phyloP scores from a whole-genome alignment of 2,329 filamentous ascomycete species.

The Acarospora socialis region DNA sequence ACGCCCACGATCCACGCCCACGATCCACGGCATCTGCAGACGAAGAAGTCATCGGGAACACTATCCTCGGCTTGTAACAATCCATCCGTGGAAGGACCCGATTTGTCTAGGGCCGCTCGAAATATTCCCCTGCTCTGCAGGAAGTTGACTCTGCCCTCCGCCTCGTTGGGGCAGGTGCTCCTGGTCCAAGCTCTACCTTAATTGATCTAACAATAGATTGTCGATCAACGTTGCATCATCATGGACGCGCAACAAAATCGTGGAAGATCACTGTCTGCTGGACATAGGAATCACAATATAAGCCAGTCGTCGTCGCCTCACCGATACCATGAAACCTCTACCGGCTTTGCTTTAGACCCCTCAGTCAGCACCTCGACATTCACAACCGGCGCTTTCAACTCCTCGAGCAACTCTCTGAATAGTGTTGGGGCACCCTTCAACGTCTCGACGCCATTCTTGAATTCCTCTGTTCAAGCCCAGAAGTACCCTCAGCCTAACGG shows the following conservation, averaged over 20 bases:
- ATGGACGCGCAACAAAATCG: slow-evolving; percentile 19
- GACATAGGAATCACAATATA: slow-evolving; percentile 26
- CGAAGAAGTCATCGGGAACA: too few relatives aligned
- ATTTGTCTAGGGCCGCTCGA: too few relatives aligned
- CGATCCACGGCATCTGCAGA: too few relatives aligned
- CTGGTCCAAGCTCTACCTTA: slow-evolving; percentile 5
- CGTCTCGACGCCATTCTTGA: slow-evolving; percentile 24
- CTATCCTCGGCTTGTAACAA: too few relatives aligned
- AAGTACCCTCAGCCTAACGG: slow-evolving; percentile 9
- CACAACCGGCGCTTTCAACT: slow-evolving; percentile 21
- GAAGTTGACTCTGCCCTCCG: too few relatives aligned
- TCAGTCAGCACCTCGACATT: slow-evolving; percentile 23
- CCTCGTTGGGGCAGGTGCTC: slow-evolving; percentile 2
- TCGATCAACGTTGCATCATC: slow-evolving; percentile 1
- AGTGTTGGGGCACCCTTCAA: slow-evolving; percentile 23
- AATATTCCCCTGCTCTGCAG: too few relatives aligned
- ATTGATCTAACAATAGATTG: slow-evolving; percentile 2
- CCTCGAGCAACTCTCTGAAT: slow-evolving; percentile 16
- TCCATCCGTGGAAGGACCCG: too few relatives aligned
- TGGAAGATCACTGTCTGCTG: slow-evolving; percentile 24
- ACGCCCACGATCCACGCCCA: too few relatives aligned
- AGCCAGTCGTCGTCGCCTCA: slow-evolving; percentile 29
- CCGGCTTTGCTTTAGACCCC: slow-evolving; percentile 23
- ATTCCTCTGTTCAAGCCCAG: slow-evolving; percentile 20
- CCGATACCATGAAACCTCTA: slow-evolving; percentile 22